Percentiles rank a stretch among this genome's conserved stretches.
Conservation (phyloP, 176 grass and related monocot species). For the Carex kokanica region DNA sequence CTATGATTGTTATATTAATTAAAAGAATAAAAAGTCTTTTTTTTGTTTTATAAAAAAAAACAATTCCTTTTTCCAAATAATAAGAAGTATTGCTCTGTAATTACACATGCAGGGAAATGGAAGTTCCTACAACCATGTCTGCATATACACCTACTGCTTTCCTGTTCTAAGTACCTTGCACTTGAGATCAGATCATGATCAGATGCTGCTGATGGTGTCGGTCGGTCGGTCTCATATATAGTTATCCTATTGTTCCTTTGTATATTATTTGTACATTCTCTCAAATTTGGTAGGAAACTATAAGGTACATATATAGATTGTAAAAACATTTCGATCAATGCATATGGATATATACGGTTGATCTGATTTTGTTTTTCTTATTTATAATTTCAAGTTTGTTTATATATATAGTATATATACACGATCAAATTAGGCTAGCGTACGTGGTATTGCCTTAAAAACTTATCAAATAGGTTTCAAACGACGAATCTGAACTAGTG, state of each 20-base stretch:
- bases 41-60: too few species aligned
- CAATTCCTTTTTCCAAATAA: neutral
- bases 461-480: too few species aligned
- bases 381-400: too few species aligned
- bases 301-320: neutral
- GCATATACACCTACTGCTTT: conserved; percentile 31
- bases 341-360: neutral
- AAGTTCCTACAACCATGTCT: conserved; percentile 7
- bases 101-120: conserved; percentile 22
- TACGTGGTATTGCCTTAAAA: too few species aligned
- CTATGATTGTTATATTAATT: neutral
- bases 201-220: neutral
- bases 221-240: neutral
- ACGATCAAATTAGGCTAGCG: too few species aligned
- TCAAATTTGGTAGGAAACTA: neutral
- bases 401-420: too few species aligned
- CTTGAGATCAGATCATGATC: conserved; percentile 6
- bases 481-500: too few species aligned
- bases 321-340: neutral
- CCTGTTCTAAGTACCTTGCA: conserved; percentile 24
- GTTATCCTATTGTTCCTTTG: neutral
- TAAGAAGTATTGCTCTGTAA: neutral
- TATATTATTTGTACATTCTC: neutral
- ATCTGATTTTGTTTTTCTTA: neutral
- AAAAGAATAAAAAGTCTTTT: neutral